Percentiles rank a stretch among this genome's conserved stretches.
Conservation (phyloP, 1,284 basidiomycete species). For the Leccinum pseudoinsigne region DNA sequence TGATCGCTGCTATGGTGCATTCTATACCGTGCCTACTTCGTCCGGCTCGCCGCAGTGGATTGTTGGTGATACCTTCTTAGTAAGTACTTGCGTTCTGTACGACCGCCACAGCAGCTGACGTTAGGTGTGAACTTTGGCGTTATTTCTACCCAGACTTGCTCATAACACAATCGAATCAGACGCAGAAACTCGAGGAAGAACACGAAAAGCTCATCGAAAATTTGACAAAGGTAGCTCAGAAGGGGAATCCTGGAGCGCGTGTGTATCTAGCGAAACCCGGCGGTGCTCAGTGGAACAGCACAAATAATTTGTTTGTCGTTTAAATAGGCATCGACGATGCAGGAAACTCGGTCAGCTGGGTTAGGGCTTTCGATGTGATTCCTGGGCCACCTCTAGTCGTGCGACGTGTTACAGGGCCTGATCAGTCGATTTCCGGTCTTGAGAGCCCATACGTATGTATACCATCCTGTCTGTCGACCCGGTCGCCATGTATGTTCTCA, state of each 20-base stretch:
- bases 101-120: constrained; percentile 6
- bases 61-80: constrained; percentile 31
- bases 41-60: constrained; percentile 25
- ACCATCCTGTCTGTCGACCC: no score
- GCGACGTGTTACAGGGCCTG: no score
- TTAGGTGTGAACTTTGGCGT: background rate
- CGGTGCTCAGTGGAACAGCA: constrained; percentile 46
- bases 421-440: no score
- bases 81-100: constrained; percentile 1
- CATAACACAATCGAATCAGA: constrained; percentile 9
- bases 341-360: constrained; percentile 53
- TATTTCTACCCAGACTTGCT: background rate
- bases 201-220: constrained; percentile 14
- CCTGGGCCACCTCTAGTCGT: no score
- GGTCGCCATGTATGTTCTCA: no score
- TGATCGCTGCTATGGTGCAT: constrained; percentile 28
- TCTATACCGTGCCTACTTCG: constrained; percentile 23
- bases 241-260: constrained; percentile 14
- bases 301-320: constrained; percentile 44
- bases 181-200: background rate
- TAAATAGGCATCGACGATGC: constrained; percentile 72
- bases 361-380: constrained; percentile 31
- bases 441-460: no score
- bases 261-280: constrained; percentile 49
- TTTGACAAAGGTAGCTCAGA: constrained; percentile 8